Evolutionary conservation across 352 stramenopile genomes (phyloP).

Genomic region (Phytopythium sindhum): DNA sequence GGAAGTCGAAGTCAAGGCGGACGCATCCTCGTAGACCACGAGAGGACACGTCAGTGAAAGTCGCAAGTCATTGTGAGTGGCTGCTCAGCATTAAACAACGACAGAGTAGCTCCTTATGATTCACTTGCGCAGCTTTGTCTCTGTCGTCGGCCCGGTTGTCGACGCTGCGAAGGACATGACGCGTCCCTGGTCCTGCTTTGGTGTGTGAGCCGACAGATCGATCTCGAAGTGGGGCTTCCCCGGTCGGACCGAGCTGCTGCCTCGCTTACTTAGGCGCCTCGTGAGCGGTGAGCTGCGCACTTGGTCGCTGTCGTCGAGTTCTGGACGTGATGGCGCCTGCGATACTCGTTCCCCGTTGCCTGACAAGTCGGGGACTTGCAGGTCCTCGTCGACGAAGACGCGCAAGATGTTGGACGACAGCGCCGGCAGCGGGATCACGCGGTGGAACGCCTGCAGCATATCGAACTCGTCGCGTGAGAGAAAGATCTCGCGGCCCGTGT

Average conservation of each 20-base stretch:
- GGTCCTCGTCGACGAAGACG: constrained; percentile 49
- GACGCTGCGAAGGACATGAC: not conserved
- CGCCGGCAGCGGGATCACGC: constrained; percentile 48
- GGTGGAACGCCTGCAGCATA: constrained; percentile 52
- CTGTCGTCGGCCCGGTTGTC: not conserved
- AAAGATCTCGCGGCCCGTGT: constrained; percentile 34
- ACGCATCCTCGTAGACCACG: not conserved
- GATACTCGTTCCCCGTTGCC: not conserved
- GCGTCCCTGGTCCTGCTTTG: not conserved
- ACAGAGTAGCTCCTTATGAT: not conserved
- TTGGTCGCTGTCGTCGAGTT: constrained; percentile 4
- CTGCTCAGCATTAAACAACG: not conserved
- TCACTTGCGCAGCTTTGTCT: not conserved
- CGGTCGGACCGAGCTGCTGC: not conserved
- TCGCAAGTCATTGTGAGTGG: not conserved
- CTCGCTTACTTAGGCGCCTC: constrained; percentile 26
- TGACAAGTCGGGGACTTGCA: constrained; percentile 36
- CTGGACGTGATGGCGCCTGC: constrained; percentile 2
- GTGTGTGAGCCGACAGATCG: constrained; percentile 28
- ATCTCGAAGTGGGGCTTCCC: constrained; percentile 46
- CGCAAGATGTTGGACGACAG: constrained; percentile 48
- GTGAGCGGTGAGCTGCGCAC: constrained; percentile 21
- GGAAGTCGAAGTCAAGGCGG: not conserved
- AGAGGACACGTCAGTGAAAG: not conserved
- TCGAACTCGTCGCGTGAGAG: constrained; percentile 52